These are phyloP conservation scores for Trichoderma hamatum DNA, from an alignment of 2,329 filamentous ascomycete genomes.

Conservation along the genomic window DNA sequence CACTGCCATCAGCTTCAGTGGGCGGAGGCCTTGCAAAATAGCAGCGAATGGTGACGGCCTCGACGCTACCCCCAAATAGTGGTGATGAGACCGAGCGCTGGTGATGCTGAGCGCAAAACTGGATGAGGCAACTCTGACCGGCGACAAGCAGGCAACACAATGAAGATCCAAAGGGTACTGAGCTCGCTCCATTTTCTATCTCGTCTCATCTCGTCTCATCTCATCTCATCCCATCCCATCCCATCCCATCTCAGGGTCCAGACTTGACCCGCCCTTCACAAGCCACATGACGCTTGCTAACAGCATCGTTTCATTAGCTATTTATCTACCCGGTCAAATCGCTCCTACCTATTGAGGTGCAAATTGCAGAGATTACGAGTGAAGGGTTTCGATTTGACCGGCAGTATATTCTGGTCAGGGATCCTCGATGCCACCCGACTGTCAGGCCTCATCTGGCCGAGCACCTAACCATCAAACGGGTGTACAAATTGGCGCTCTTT, in stretches of 20 bases:
- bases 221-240: neutral
- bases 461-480: slow-evolving; percentile 31
- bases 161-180: slow-evolving; percentile 30
- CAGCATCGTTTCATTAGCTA: slow-evolving; percentile 20
- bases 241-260: neutral
- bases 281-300: neutral
- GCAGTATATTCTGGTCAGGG: slow-evolving; percentile 30
- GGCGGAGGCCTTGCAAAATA: neutral
- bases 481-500: slow-evolving; percentile 28
- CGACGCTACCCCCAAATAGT: slow-evolving; percentile 1
- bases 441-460: slow-evolving; percentile 27
- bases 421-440: slow-evolving; percentile 10
- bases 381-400: slow-evolving; percentile 32
- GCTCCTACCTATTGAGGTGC: slow-evolving; percentile 30
- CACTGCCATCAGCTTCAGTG: neutral
- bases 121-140: slow-evolving; percentile 3
- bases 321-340: slow-evolving; percentile 33
- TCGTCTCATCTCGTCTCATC: neutral
- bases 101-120: slow-evolving; percentile 13
- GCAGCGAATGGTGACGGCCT: slow-evolving; percentile 1
- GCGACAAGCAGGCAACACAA: slow-evolving; percentile 4
- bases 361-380: slow-evolving; percentile 30
- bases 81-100: slow-evolving; percentile 16
- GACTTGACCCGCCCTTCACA: neutral
- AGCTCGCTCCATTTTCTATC: neutral